Conservation (phyloP, 2,329 filamentous ascomycete genomes). For the Cadophora malorum region DNA sequence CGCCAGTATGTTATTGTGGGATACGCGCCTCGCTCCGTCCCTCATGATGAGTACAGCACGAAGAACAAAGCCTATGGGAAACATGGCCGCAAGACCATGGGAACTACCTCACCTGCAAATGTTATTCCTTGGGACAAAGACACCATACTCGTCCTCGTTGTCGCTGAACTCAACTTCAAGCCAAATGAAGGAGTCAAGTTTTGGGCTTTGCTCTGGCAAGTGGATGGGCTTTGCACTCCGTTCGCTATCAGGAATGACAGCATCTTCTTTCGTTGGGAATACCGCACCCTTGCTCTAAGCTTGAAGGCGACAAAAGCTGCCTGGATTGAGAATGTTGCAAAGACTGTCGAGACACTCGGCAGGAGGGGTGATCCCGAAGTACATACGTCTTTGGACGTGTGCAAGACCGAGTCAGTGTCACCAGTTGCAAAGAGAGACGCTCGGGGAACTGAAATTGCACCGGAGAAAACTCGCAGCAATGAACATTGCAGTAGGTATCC, state of each 20-base stretch:
- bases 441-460: background rate
- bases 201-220: background rate
- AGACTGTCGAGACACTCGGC: background rate
- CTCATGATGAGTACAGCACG: background rate
- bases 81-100: background rate
- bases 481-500: background rate
- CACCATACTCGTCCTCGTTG: background rate
- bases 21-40: background rate
- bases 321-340: background rate
- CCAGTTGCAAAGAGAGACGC: background rate
- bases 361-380: too few species aligned
- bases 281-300: background rate
- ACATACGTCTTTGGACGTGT: too few species aligned
- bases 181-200: background rate
- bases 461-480: background rate
- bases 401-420: background rate
- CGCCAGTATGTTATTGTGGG: slow-evolving; percentile 5
- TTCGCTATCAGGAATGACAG: background rate
- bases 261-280: slow-evolving; percentile 1
- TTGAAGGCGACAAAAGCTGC: background rate
- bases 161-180: background rate
- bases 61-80: background rate
- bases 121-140: slow-evolving; percentile 3
- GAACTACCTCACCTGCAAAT: background rate
- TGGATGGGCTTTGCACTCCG: background rate